Evolutionary conservation across 2,329 filamentous ascomycete species (phyloP).

Genomic region (Escovopsis sp.): DNA sequence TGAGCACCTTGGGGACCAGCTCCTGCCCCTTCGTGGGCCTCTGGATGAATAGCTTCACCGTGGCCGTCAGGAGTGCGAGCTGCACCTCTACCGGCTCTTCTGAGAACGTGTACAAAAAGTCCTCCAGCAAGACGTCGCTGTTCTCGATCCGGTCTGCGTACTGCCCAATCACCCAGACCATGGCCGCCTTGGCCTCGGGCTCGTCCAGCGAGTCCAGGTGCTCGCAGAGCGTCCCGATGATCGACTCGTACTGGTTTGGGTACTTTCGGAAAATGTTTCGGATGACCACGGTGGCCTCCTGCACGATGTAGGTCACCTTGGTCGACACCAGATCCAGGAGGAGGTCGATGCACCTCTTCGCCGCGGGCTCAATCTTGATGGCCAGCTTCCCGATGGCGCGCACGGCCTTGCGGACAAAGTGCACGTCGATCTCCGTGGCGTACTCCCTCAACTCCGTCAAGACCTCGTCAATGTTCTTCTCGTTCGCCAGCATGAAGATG

Average conservation of each 20-base stretch:
- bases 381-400: conserved; percentile 94
- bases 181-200: conserved; percentile 92
- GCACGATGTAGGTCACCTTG: conserved; percentile 97
- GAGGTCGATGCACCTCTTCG: conserved; percentile 79
- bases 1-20: conserved; percentile 83
- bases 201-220: conserved; percentile 94
- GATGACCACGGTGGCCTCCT: conserved; percentile 96
- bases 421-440: conserved; percentile 94
- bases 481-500: conserved; percentile 95
- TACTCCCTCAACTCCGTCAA: conserved; percentile 90
- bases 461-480: conserved; percentile 91
- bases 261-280: conserved; percentile 99
- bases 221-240: conserved; percentile 89
- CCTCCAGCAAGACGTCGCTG: conserved; percentile 80
- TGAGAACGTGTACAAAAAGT: conserved; percentile 85
- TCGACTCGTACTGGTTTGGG: conserved; percentile 95
- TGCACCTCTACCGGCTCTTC: conserved; percentile 96
- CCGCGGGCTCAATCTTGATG: conserved; percentile 95
- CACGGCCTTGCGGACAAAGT: conserved; percentile 95
- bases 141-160: conserved; percentile 97
- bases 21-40: conserved; percentile 88
- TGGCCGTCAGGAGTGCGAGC: conserved; percentile 82
- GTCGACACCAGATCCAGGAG: conserved; percentile 86
- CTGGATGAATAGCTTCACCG: conserved; percentile 96
- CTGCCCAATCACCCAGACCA: conserved; percentile 99